Evolutionary conservation across 768 basidiomycete genomes (phyloP), one percentile per base, ranked within the genome.

Genomic region (Hortiboletus flavorubellus): DNA sequence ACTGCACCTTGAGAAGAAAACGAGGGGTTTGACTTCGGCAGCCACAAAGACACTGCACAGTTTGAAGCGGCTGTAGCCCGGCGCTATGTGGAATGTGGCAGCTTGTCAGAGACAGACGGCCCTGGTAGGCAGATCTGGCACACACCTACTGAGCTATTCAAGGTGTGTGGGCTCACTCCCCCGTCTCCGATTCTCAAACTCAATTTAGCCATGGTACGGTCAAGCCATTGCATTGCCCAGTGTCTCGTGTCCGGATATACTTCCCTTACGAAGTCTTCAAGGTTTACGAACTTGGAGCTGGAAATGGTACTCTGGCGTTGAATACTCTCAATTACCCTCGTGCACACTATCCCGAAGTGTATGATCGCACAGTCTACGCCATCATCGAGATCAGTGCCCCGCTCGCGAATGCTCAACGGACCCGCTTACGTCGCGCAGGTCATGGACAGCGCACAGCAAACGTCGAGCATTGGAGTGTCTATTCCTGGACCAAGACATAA

Each of bases 211-310:
- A 11, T 91, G 88, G 81, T 99, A 96, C 66, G 96, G 93, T 26
- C 87, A 86, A 67, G 89, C 94, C 40, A 84, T 98, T 49, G 92
- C 40, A 84, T 98, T 49, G 92, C 89, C 10, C 85, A 86, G 53
- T 96, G 92, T 65, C 81, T 98, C 33, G 86, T 92, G 21, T 86
- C 90, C 1, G 90, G 95, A 63, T 98, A 99, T 89, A 93, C 68
- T 98, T 92, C 71, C 96, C 96, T 1, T 96, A 98, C 67, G 88
- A 97, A 72, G 94, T 97, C 70, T 86, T 98, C 60, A 83, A 91
- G 59, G 86, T 99, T 49, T 98, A 98, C 76, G 97, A 99, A 72
- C 89, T 99, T 63, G 97, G 97, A 35, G 97, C 94, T 2, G 97
- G 97, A 40, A 99, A 99, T 65, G 97, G 97, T 12, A 96, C 96